Evolutionary conservation across 2,329 filamentous ascomycete species (phyloP), one percentile per base, ranked within the genome.

Genomic region (Fusarium avenaceum): DNA sequence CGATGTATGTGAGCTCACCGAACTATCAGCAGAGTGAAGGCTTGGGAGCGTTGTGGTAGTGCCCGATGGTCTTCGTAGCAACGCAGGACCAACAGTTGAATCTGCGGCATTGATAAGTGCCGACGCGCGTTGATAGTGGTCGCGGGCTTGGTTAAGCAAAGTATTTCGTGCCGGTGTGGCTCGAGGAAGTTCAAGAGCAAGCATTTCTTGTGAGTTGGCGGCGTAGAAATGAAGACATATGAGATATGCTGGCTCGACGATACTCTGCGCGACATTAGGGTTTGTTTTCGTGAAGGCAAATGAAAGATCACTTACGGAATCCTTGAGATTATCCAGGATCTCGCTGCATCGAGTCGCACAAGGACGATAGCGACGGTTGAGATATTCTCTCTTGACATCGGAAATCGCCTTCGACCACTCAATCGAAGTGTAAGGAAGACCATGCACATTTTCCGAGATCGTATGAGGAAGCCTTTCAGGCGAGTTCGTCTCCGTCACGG

Each of bases 141-240:
- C 74, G 48, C 82, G 82, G 7, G 86, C 85, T 67, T 87, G 82
- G 35, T 80, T 78, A 7, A 89, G 79, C 8, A 89, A 78, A 54
- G 75, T 81, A 33, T 77, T 77, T 44, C 85, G 83, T 64, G 83
- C 80, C 4, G 81, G 75, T 0, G 84, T 84, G 3, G 80, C 80
- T 13, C 80, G 76, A 17, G 81, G 80, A 9, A 87, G 77, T 35
- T 81, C 79, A 28, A 82, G 81, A 2, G 85, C 85, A 68, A 86
- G 85, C 79, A 85, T 84, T 71, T 89, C 87, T 42, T 87, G 80
- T 15, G 86, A 84, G n/a, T 81, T 84, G 20, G 87, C 87, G n/a
- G 86, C 86, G 64, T 88, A 89, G 74, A 89, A 88, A 73, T 87
- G 83, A 7, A 89, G 80, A 63, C 87, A 88, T 67, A 89, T 85